These are phyloP conservation scores for Lepiota venenata DNA, from an alignment of 768 basidiomycete genomes.

Conservation along the genomic window DNA sequence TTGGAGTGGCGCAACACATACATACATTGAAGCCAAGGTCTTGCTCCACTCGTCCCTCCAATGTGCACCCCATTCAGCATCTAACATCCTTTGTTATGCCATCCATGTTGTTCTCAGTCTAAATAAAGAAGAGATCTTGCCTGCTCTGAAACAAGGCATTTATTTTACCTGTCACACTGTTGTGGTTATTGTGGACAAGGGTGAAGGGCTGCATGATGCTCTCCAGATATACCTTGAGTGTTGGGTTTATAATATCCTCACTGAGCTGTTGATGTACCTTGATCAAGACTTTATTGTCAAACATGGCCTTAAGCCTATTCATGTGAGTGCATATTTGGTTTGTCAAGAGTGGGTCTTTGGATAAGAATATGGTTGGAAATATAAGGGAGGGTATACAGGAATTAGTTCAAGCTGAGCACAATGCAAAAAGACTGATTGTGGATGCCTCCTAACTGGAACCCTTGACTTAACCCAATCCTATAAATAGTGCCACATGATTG, in stretches of 20 bases:
- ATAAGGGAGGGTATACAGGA: conserved; percentile 42
- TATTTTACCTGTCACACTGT: conserved; percentile 54
- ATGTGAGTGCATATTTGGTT: conserved; percentile 48
- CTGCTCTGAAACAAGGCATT: conserved; percentile 52
- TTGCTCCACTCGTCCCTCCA: no score
- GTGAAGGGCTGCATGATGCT: conserved; percentile 54
- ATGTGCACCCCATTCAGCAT: no score
- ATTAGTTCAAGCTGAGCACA: conserved; percentile 58
- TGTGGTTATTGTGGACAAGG: conserved; percentile 49
- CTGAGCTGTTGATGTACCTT: conserved; percentile 65
- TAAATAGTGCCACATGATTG: conserved; percentile 33
- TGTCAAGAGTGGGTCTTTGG: conserved; percentile 53
- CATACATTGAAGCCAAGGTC: no score
- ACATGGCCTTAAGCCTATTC: conserved; percentile 38
- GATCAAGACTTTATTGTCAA: conserved; percentile 61
- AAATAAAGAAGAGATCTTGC: conserved; percentile 26
- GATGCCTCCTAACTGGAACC: no score
- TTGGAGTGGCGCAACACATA: no score
- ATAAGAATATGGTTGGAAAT: conserved; percentile 37
- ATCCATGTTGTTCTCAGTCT: conserved; percentile 36
- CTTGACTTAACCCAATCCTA: background rate
- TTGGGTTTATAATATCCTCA: conserved; percentile 52
- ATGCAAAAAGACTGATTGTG: no score
- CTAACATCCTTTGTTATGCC: conserved; percentile 31
- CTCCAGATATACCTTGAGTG: conserved; percentile 62